A percentile compares a stretch with the other conserved stretches of the same genome.
Evolutionary conservation across 108 stramenopile genomes (phyloP).

Genomic region (Cyclotella choctawhatcheeana): DNA sequence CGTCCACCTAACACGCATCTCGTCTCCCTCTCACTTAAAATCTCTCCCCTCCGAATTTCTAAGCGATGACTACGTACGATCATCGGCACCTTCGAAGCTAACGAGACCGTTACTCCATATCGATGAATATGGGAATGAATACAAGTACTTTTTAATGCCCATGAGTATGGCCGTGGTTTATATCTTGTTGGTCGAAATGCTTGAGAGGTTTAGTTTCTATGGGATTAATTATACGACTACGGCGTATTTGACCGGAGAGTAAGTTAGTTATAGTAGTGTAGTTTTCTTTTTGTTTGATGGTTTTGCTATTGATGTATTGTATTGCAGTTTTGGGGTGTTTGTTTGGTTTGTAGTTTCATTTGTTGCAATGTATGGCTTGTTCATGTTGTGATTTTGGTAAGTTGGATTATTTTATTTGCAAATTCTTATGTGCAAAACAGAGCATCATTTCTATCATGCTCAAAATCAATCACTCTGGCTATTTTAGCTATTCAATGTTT

Average conservation of each 20-base stretch:
- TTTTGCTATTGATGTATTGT: no score
- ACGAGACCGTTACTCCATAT: constrained; percentile 63
- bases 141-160: constrained; percentile 65
- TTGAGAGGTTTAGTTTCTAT: constrained; percentile 86
- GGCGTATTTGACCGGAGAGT: constrained; percentile 78
- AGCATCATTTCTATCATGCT: no score
- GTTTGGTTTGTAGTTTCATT: no score
- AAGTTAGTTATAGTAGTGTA: constrained; percentile 5
- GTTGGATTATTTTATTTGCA: no score
- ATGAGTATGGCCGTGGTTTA: constrained; percentile 73
- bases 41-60: constrained; percentile 31
- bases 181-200: constrained; percentile 80
- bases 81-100: neutral
- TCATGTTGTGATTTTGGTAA: no score
- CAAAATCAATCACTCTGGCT: no score
- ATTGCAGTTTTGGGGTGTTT: no score
- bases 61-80: neutral
- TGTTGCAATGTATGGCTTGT: no score
- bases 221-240: constrained; percentile 87
- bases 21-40: constrained; percentile 22
- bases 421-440: no score
- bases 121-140: constrained; percentile 57
- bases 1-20: constrained; percentile 38
- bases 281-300: constrained; percentile 5
- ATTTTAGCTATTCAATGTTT: no score